phyloP scores from a whole-genome alignment of 805 yeast species.

The Schizosaccharomyces cryophilus region DNA sequence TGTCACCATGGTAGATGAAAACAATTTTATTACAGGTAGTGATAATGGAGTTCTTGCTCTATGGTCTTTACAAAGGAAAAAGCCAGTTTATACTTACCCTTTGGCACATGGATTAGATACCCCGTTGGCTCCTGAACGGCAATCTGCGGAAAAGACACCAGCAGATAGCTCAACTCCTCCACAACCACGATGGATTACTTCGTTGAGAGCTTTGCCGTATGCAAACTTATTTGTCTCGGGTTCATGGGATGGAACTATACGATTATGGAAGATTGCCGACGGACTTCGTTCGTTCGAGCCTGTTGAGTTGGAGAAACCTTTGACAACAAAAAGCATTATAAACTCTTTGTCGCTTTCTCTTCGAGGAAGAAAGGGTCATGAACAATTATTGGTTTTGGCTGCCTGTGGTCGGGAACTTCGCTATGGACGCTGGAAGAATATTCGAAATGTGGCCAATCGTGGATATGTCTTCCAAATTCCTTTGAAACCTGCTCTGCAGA shows the following conservation, averaged over 20 bases:
- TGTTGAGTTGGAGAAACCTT: constrained; percentile 30
- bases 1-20: constrained; percentile 75
- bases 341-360: constrained; percentile 2
- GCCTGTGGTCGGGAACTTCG: not conserved
- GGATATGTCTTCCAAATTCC: not conserved
- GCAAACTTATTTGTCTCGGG: constrained; percentile 69
- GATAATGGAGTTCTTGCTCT: constrained; percentile 78
- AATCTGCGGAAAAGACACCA: constrained; percentile 24
- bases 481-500: not conserved
- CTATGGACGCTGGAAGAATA: not conserved
- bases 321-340: constrained; percentile 10
- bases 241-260: constrained; percentile 59
- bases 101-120: constrained; percentile 55
- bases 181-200: constrained; percentile 69
- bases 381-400: not conserved
- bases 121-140: constrained; percentile 22
- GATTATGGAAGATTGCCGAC: constrained; percentile 52
- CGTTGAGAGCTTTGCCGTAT: constrained; percentile 60
- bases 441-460: not conserved
- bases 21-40: constrained; percentile 80
- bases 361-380: not conserved
- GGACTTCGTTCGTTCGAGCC: constrained; percentile 35
- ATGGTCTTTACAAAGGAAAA: constrained; percentile 81
- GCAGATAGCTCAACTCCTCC: constrained; percentile 23
- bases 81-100: constrained; percentile 47